Conservation (phyloP, 352 stramenopile species). For the Globisporangium mamillatum region DNA sequence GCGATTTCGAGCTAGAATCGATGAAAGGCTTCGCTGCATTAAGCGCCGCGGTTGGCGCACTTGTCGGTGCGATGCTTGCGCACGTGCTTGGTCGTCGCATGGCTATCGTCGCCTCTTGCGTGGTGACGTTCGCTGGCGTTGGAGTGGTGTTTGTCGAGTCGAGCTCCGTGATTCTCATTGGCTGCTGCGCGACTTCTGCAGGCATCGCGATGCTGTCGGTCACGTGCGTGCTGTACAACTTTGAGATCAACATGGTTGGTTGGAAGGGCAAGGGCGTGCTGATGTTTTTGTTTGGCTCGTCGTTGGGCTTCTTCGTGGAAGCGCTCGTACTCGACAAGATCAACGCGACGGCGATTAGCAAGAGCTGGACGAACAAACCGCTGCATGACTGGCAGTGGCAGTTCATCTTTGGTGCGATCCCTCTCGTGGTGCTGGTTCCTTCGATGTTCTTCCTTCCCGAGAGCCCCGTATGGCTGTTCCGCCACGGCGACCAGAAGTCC, state of each 20-base stretch:
- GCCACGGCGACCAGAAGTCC: constrained; percentile 60
- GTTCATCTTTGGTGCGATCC: constrained; percentile 75
- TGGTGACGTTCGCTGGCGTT: constrained; percentile 60
- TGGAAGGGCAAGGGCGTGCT: constrained; percentile 87
- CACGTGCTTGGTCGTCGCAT: constrained; percentile 63
- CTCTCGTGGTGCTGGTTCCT: constrained; percentile 58
- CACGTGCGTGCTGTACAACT: constrained; percentile 79
- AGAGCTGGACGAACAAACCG: constrained; percentile 65
- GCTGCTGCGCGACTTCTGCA: constrained; percentile 57
- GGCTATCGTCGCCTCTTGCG: constrained; percentile 56
- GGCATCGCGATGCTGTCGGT: constrained; percentile 82
- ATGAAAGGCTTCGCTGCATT: constrained; percentile 72
- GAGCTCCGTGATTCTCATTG: constrained; percentile 63
- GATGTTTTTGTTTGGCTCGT: constrained; percentile 72
- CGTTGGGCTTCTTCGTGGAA: constrained; percentile 77
- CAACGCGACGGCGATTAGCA: constrained; percentile 62
- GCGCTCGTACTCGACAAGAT: constrained; percentile 66
- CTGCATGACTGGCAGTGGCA: constrained; percentile 78
- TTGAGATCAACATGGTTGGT: constrained; percentile 83
- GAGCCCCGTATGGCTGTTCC: constrained; percentile 77
- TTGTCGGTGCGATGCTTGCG: constrained; percentile 46
- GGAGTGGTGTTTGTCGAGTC: constrained; percentile 70
- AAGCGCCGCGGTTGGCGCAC: constrained; percentile 44
- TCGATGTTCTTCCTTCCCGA: constrained; percentile 66
- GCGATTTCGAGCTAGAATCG: constrained; percentile 54